Conservation (phyloP, 129 eudicot species). For the Arctium lappa region DNA sequence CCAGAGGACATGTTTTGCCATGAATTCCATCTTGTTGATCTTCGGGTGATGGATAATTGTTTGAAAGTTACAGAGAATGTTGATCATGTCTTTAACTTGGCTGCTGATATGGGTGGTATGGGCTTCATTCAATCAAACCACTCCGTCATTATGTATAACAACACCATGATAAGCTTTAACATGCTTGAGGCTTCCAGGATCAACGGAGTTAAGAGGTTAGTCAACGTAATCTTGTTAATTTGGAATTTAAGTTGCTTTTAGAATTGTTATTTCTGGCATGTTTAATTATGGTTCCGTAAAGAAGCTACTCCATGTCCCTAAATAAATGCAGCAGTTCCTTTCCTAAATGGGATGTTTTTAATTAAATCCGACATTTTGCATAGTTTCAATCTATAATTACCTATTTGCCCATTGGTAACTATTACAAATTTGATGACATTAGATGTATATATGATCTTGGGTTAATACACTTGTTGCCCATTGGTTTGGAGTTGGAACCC, state of each 20-base stretch:
- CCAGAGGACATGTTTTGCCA: slow-evolving; percentile 96
- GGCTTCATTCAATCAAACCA: slow-evolving; percentile 99
- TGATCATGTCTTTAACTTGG: slow-evolving; percentile 95
- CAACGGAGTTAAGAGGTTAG: slow-evolving; percentile 81
- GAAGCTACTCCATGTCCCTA: neutral
- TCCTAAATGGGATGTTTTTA: neutral
- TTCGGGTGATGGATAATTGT: slow-evolving; percentile 97
- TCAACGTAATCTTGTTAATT: neutral
- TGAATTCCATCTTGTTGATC: slow-evolving; percentile 95
- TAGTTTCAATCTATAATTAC: neutral
- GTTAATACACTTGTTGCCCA: neutral
- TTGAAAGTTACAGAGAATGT: slow-evolving; percentile 86
- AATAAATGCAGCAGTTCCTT: neutral
- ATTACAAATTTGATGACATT: neutral
- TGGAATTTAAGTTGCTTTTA: neutral
- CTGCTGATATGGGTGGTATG: slow-evolving; percentile 99
- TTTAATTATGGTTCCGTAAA: too few species aligned
- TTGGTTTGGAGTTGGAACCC: neutral
- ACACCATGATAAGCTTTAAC: slow-evolving; percentile 97
- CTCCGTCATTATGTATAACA: slow-evolving; percentile 95
- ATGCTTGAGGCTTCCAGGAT: slow-evolving; percentile 97
- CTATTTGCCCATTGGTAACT: neutral
- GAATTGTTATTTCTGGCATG: neutral
- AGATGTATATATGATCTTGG: neutral
- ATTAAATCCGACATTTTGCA: neutral